These are phyloP conservation scores for Diplodia sapinea DNA, from an alignment of 2,329 filamentous ascomycete genomes.

Conservation along the genomic window DNA sequence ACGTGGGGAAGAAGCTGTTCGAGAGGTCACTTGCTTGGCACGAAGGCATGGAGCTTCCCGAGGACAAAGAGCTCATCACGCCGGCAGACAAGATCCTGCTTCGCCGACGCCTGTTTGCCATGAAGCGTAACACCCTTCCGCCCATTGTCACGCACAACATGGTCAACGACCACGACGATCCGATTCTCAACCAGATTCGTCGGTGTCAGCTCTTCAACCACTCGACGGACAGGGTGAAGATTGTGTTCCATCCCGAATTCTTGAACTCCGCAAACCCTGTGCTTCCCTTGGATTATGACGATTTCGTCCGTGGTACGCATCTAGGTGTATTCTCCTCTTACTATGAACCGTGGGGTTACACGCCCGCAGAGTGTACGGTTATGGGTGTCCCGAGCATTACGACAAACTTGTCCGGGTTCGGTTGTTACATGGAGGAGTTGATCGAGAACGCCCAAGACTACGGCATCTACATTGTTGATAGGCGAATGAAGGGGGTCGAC, in stretches of 20 bases:
- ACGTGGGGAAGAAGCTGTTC: slow-evolving; percentile 91
- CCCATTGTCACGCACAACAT: slow-evolving; percentile 99
- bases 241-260: slow-evolving; percentile 98
- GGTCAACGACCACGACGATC: slow-evolving; percentile 91
- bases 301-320: slow-evolving; percentile 97
- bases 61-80: slow-evolving; percentile 95
- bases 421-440: slow-evolving; percentile 99
- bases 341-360: slow-evolving; percentile 99
- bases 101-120: slow-evolving; percentile 88
- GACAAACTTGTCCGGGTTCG: slow-evolving; percentile 95
- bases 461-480: slow-evolving; percentile 98
- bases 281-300: slow-evolving; percentile 93
- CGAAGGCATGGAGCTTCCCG: slow-evolving; percentile 89
- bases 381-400: slow-evolving; percentile 99
- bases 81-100: slow-evolving; percentile 91
- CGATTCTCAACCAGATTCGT: slow-evolving; percentile 92
- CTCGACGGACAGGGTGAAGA: slow-evolving; percentile 91
- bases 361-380: slow-evolving; percentile 95
- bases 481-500: slow-evolving; percentile 91
- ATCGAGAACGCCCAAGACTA: slow-evolving; percentile 98
- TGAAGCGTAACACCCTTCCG: slow-evolving; percentile 89
- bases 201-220: slow-evolving; percentile 98
- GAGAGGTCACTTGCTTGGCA: slow-evolving; percentile 95
- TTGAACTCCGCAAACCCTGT: slow-evolving; percentile 95
- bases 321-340: slow-evolving; percentile 95